phyloP scores from a whole-genome alignment of 805 yeast species.

The Peterozyma toletana region DNA sequence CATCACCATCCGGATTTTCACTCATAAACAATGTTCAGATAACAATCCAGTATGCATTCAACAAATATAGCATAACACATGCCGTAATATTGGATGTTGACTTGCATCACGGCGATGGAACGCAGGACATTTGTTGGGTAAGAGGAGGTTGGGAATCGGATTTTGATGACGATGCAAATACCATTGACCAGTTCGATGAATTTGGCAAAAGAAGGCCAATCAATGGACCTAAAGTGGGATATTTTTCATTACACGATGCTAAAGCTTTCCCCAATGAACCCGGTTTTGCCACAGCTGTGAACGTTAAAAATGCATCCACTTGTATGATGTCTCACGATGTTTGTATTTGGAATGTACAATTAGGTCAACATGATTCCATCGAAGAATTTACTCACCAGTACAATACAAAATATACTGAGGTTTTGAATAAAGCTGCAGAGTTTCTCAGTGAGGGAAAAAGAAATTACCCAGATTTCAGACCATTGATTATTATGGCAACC shows the following conservation, averaged over 20 bases:
- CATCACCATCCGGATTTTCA: slow-evolving; percentile 83
- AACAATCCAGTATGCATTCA: slow-evolving; percentile 70
- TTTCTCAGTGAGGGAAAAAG: slow-evolving; percentile 31
- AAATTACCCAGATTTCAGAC: slow-evolving; percentile 30
- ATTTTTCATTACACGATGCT: slow-evolving; percentile 78
- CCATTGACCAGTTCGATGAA: slow-evolving; percentile 32
- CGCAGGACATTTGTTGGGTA: slow-evolving; percentile 82
- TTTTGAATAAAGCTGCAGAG: slow-evolving; percentile 61
- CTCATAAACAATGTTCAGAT: slow-evolving; percentile 76
- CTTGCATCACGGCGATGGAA: slow-evolving; percentile 85
- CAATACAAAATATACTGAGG: slow-evolving; percentile 48
- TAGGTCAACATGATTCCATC: slow-evolving; percentile 54
- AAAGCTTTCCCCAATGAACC: slow-evolving; percentile 81
- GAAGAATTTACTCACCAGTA: slow-evolving; percentile 63
- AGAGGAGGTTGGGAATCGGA: slow-evolving; percentile 56
- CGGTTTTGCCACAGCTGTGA: slow-evolving; percentile 67
- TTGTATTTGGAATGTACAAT: slow-evolving; percentile 79
- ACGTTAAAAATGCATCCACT: slow-evolving; percentile 68
- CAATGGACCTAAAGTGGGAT: slow-evolving; percentile 58
- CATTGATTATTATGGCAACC: slow-evolving; percentile 68
- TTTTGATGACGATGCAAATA: slow-evolving; percentile 28
- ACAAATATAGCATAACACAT: slow-evolving; percentile 59
- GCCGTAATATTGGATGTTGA: slow-evolving; percentile 80
- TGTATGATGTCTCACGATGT: slow-evolving; percentile 74
- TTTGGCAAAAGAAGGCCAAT: slow-evolving; percentile 36